phyloP scores from a whole-genome alignment of 1,284 basidiomycete species.

The Malassezia furfur region DNA sequence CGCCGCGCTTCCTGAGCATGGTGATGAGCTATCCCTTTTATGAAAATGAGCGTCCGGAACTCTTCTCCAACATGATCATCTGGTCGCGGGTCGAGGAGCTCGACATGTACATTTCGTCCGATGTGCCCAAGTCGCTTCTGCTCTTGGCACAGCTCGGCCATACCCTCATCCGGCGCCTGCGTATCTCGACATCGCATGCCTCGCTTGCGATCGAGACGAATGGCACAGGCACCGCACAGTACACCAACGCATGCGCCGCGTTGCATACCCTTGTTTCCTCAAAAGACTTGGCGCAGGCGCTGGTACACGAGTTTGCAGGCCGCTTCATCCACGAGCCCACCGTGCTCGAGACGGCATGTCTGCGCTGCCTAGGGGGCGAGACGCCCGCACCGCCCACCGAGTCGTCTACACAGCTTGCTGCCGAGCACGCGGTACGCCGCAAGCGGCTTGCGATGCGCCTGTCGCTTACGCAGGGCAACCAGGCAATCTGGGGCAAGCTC shows the following conservation, averaged over 20 bases:
- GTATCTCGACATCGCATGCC: slow-evolving; percentile 34
- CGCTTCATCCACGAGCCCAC: background rate
- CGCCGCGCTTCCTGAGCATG: slow-evolving; percentile 31
- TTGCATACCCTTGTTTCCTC: slow-evolving; percentile 5
- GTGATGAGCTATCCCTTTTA: slow-evolving; percentile 37
- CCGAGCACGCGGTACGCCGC: background rate
- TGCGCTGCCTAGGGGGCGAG: slow-evolving; percentile 1
- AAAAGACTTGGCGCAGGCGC: background rate
- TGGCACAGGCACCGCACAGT: background rate
- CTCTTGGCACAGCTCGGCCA: slow-evolving; percentile 26
- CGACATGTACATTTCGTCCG: slow-evolving; percentile 32
- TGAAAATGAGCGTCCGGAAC: slow-evolving; percentile 36
- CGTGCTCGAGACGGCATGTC: slow-evolving; percentile 9
- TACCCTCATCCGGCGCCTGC: slow-evolving; percentile 28
- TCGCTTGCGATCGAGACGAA: slow-evolving; percentile 26
- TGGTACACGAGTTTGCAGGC: slow-evolving; percentile 15
- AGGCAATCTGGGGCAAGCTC: slow-evolving; percentile 36
- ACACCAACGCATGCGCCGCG: slow-evolving; percentile 10
- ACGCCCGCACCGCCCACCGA: background rate
- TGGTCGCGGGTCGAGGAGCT: slow-evolving; percentile 40
- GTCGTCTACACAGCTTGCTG: background rate
- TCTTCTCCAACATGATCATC: slow-evolving; percentile 34
- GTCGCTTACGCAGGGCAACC: slow-evolving; percentile 25
- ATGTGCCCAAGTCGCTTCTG: slow-evolving; percentile 26
- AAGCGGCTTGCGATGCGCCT: slow-evolving; percentile 8